Evolutionary conservation across 441 rosid species (phyloP), one percentile per base, ranked within the genome.

Genomic region (Adansonia rubrostipa): DNA sequence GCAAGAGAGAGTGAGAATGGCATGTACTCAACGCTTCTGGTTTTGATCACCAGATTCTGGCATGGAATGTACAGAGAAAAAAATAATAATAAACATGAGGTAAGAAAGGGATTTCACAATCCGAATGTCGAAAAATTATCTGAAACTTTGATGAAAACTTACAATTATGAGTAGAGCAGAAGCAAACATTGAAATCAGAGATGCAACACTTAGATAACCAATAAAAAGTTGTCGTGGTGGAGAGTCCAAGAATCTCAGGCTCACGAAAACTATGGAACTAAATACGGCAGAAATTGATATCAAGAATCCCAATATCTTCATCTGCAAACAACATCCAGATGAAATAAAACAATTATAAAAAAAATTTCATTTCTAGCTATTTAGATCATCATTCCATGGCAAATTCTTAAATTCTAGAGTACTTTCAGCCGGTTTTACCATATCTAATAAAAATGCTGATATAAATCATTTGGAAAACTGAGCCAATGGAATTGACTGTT

Each of bases 161-260:
- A 87, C 88, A 19, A 89, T 86, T 33, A 85, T 67, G 61, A 84
- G 84, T 47, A 91, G 82, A 15, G 93, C 92, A 1, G 93, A 89
- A 68, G 91, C 95, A 73, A 89, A 85, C 95, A 91, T 91, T 47
- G 88, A 88, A 66, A 91, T 85, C 36, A 91, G 90, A 78, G 92
- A 86, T 63, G 79, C 78, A 53, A 87, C 84, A 51, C 89, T 88
- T 71, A 91, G 17, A 62, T 79, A 83, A 71, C 95, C 93, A 17
- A 91, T 88, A 63, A 86, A 58, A 20, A 79, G 64, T 73, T 83
- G 83, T 22, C 92, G 82, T 10, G 51, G 13, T 7, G 69, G n/a
- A 6, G 57, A 1, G 40, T 85, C 78, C n/a, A 69, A 79, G 56
- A 80, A 73, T 54, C 73, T 22, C 81, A 88, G 28, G 88, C 92